Evolutionary conservation across 768 basidiomycete species (phyloP), one percentile per base, ranked within the genome.

Genomic region (Dentipellis sp.): DNA sequence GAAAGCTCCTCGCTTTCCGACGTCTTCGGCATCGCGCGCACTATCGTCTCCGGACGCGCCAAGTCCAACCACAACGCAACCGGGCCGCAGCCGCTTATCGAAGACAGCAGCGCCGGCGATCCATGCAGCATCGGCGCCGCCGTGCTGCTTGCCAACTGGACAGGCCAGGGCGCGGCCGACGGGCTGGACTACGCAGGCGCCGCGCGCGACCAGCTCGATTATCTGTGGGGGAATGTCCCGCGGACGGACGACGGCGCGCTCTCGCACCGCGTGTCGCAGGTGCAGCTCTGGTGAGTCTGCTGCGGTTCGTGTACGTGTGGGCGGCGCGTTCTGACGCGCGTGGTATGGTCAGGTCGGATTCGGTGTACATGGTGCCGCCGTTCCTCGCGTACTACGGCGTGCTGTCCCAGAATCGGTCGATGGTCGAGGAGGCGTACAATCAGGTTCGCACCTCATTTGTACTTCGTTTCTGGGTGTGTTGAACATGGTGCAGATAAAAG

Each of bases 301-400:
- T 8, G 29, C 29, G 29, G 29, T 29, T 57, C 12, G 11, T 38
- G 2, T 10, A 11, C 52, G 22, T 49, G 40, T 35, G 52, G 36
- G 56, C 22, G 17, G 29, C 16, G 23, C 12, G 11, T 16, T 17
- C 34, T 48, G 5, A 55, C 55, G 52, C 1, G 52, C 23, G 50
- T 42, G 55, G 54, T 3, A 6, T 6, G 29, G 29, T 29, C 6
- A 89, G 88, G 88, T 80, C 80, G 53, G 90, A 92, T 66, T 91
- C 77, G 53, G 77, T 88, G 11, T 91, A 84, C 66, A 91, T 91
- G 91, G 86, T 85, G 0, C 91, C 91, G 1, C 88, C 90, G 0
- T 94, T 92, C 67, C 69, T 94, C 10, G 89, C 91, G 0, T 92
- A 91, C 68, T 91, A 91, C 66, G 93, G 88, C 39, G 79, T 80